Conservation (phyloP, 805 yeast genomes). For the Starmerella powellii region DNA sequence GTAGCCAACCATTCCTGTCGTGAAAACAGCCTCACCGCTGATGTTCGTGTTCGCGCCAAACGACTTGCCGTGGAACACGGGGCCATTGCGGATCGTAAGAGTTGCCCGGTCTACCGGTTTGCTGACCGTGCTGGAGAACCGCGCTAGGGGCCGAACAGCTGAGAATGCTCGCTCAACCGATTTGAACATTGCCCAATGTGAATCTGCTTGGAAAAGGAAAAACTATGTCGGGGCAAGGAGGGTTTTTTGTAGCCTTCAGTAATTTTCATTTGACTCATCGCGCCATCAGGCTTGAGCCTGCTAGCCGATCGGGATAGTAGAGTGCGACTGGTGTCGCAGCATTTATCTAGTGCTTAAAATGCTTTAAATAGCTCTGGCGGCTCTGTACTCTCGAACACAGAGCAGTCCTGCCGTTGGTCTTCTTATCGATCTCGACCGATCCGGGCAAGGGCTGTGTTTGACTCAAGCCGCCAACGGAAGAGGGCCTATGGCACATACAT, state of each 20-base stretch:
- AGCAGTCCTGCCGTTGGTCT: too few species aligned
- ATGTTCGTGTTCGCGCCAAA: conserved; percentile 90
- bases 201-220: neutral
- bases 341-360: too few species aligned
- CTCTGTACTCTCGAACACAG: too few species aligned
- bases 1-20: conserved; percentile 95
- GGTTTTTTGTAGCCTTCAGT: neutral
- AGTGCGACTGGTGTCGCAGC: too few species aligned
- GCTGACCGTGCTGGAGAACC: conserved; percentile 31
- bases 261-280: conserved; percentile 6
- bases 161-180: neutral
- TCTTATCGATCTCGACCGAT: neutral
- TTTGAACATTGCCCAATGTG: neutral
- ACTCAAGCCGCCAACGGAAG: too few species aligned
- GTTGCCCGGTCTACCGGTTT: conserved; percentile 54
- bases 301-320: too few species aligned
- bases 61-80: conserved; percentile 82
- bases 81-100: conserved; percentile 82
- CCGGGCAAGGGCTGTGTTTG: neutral
- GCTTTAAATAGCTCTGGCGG: too few species aligned
- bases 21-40: conserved; percentile 95
- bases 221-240: neutral
- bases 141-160: neutral
- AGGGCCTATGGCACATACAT: too few species aligned
- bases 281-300: neutral